Evolutionary conservation across 2,329 filamentous ascomycete species (phyloP).

Genomic region (Penicillium crustosum): DNA sequence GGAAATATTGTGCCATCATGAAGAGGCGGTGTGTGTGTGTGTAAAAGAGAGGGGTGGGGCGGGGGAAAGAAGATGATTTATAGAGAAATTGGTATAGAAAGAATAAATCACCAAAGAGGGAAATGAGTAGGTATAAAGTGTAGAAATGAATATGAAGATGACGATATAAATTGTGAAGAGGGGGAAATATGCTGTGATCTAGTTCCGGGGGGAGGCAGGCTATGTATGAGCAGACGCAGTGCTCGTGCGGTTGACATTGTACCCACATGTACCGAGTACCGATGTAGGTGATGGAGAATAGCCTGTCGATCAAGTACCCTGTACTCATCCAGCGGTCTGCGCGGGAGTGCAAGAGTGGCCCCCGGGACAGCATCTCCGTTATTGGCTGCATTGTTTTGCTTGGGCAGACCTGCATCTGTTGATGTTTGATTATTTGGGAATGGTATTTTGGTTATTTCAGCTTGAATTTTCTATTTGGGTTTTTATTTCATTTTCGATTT

Average conservation of each 20-base stretch:
- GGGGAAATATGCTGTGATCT: conserved; percentile 6
- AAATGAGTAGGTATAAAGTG: neutral
- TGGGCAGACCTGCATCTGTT: conserved; percentile 24
- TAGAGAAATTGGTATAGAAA: conserved; percentile 5
- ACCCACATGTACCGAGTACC: conserved; percentile 14
- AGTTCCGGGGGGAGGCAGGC: conserved; percentile 8
- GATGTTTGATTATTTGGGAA: conserved; percentile 9
- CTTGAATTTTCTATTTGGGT: neutral
- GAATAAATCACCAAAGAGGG: conserved; percentile 9
- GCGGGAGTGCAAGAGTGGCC: conserved; percentile 13
- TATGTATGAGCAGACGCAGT: conserved; percentile 9
- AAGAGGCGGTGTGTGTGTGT: conserved; percentile 26
- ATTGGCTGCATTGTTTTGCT: conserved; percentile 77
- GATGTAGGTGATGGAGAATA: conserved; percentile 1
- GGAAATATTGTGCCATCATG: conserved; percentile 47
- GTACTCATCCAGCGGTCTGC: conserved; percentile 19
- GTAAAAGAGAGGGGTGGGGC: conserved; percentile 10
- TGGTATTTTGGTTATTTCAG: neutral
- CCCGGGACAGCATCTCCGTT: conserved; percentile 2
- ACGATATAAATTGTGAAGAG: conserved; percentile 9
- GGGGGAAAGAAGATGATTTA: conserved; percentile 6
- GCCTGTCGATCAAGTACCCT: conserved; percentile 14
- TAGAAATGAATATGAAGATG: conserved; percentile 7
- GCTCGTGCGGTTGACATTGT: conserved; percentile 12
- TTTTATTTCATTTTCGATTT: neutral